phyloP scores from a whole-genome alignment of 495 filamentous ascomycete genomes.

The Aspergillus biplanus region DNA sequence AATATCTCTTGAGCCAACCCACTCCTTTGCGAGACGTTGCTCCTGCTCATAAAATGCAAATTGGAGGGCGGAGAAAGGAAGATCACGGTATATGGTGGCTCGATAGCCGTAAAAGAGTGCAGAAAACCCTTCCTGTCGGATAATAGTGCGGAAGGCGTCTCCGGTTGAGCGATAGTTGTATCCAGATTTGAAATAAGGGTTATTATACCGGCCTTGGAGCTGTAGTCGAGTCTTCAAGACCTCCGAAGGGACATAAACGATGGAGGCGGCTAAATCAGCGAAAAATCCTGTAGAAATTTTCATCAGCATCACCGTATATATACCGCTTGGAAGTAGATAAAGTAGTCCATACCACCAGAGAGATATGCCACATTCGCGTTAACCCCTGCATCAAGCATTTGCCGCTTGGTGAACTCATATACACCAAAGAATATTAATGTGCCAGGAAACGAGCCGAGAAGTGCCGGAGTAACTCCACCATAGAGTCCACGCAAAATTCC shows the following conservation, averaged over 20 bases:
- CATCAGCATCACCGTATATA: slow-evolving; percentile 5
- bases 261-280: slow-evolving; percentile 87
- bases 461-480: slow-evolving; percentile 85
- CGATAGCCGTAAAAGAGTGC: slow-evolving; percentile 95
- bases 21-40: slow-evolving; percentile 76
- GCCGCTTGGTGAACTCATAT: slow-evolving; percentile 92
- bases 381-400: slow-evolving; percentile 81
- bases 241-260: slow-evolving; percentile 94
- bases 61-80: slow-evolving; percentile 93
- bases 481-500: slow-evolving; percentile 89
- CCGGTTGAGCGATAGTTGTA: slow-evolving; percentile 87
- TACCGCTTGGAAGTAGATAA: background rate
- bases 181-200: slow-evolving; percentile 87
- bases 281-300: slow-evolving; percentile 65
- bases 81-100: slow-evolving; percentile 88
- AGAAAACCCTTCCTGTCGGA: slow-evolving; percentile 75
- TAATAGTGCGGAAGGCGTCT: slow-evolving; percentile 82
- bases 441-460: slow-evolving; percentile 90
- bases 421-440: slow-evolving; percentile 95
- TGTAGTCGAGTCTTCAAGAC: slow-evolving; percentile 95
- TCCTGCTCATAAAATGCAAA: slow-evolving; percentile 98
- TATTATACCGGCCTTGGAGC: slow-evolving; percentile 92
- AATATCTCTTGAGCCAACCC: slow-evolving; percentile 73
- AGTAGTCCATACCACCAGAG: slow-evolving; percentile 63
- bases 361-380: slow-evolving; percentile 82